Evolutionary conservation across 257 asterid species (phyloP).

Genomic region (Petunia axillaris): DNA sequence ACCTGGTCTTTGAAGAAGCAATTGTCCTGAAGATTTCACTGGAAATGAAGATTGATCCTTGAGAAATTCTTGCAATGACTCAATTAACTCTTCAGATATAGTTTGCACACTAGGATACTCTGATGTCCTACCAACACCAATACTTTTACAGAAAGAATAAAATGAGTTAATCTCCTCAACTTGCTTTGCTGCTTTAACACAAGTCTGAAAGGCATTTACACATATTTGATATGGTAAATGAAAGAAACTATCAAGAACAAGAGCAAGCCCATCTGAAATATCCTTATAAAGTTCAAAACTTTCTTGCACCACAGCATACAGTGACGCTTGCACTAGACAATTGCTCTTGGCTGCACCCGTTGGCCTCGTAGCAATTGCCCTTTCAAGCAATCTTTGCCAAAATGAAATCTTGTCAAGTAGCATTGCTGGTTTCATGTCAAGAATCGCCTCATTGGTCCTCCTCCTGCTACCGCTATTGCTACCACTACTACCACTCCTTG

Average conservation of each 20-base stretch:
- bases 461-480: conserved; percentile 32
- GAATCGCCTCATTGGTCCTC: conserved; percentile 48
- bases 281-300: conserved; percentile 75
- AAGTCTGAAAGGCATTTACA: conserved; percentile 65
- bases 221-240: conserved; percentile 71
- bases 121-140: conserved; percentile 67
- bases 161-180: conserved; percentile 67
- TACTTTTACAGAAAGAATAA: conserved; percentile 56
- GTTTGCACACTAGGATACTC: conserved; percentile 73
- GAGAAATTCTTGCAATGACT: conserved; percentile 68
- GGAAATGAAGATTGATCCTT: conserved; percentile 80
- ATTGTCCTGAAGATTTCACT: conserved; percentile 14
- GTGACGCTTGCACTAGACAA: conserved; percentile 57
- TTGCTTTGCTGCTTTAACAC: conserved; percentile 69
- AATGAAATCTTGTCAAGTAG: conserved; percentile 64
- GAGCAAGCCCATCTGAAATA: conserved; percentile 70
- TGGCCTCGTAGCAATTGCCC: conserved; percentile 79
- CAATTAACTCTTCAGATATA: conserved; percentile 67
- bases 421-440: conserved; percentile 77
- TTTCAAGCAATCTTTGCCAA: conserved; percentile 79
- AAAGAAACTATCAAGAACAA: conserved; percentile 68
- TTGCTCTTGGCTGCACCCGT: conserved; percentile 62
- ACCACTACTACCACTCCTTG: not conserved
- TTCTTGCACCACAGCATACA: conserved; percentile 76
- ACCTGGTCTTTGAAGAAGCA: conserved; percentile 35